Conservation (phyloP, 2,329 filamentous ascomycete species). For the Pezicula neosporulosa region DNA sequence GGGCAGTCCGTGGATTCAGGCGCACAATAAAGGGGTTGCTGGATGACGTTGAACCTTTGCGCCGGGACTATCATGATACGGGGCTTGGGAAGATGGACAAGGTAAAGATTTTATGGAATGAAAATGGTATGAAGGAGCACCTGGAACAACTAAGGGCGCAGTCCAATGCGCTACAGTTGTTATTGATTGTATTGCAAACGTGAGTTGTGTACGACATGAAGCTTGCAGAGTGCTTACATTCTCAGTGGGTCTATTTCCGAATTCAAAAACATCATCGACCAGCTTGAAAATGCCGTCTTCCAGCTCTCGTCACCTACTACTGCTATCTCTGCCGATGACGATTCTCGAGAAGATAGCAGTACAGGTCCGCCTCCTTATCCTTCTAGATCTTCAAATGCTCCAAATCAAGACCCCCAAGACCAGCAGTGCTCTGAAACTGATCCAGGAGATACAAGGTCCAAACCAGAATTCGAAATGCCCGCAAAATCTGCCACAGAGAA, state of each 20-base stretch:
- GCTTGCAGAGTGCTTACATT: background rate
- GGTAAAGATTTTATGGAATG: slow-evolving; percentile 10
- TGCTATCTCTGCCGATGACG: too few species aligned
- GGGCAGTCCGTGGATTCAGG: slow-evolving; percentile 3
- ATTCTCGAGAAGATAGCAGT: too few species aligned
- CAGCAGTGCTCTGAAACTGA: too few species aligned
- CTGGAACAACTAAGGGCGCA: slow-evolving; percentile 7
- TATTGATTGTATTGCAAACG: slow-evolving; percentile 8
- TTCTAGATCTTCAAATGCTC: too few species aligned
- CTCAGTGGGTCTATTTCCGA: background rate
- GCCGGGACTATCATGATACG: background rate
- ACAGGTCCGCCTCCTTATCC: too few species aligned
- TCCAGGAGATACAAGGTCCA: too few species aligned
- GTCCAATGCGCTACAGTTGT: slow-evolving; percentile 6
- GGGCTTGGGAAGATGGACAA: background rate
- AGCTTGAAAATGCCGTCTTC: too few species aligned
- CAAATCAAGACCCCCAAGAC: too few species aligned
- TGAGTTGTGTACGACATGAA: background rate
- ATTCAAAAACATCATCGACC: too few species aligned
- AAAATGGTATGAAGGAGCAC: slow-evolving; percentile 7
- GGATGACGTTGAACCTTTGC: slow-evolving; percentile 3
- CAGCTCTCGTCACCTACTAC: too few species aligned
- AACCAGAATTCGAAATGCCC: too few species aligned
- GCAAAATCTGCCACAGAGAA: too few species aligned
- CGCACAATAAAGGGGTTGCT: slow-evolving; percentile 1